phyloP scores from a whole-genome alignment of 2,329 filamentous ascomycete genomes.

The Fusarium anguioides region DNA sequence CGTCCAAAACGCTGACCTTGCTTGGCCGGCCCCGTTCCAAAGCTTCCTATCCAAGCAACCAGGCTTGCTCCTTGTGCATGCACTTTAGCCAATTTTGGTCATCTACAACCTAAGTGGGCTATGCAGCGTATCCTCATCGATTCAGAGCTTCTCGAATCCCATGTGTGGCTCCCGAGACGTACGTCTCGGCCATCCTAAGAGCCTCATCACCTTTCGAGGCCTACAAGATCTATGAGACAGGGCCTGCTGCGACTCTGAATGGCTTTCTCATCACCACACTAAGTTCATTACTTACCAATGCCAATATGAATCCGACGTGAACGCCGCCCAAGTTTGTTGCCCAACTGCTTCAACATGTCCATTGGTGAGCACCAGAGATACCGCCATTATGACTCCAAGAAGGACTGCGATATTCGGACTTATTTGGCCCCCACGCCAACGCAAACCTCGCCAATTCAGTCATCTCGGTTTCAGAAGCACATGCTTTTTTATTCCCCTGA shows the following conservation, averaged over 20 bases:
- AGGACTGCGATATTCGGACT: slow-evolving; percentile 31
- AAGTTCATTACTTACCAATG: slow-evolving; percentile 35
- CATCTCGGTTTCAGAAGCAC: slow-evolving; percentile 25
- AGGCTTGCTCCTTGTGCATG: slow-evolving; percentile 33
- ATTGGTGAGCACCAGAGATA: slow-evolving; percentile 41
- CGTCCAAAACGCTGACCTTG: slow-evolving; percentile 36
- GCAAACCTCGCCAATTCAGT: slow-evolving; percentile 26
- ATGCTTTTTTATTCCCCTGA: slow-evolving; percentile 26
- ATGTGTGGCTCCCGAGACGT: slow-evolving; percentile 32
- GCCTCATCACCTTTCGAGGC: slow-evolving; percentile 41
- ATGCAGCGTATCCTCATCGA: slow-evolving; percentile 24
- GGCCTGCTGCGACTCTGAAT: slow-evolving; percentile 30
- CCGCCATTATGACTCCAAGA: slow-evolving; percentile 45
- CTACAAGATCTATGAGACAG: slow-evolving; percentile 30
- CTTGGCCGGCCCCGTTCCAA: slow-evolving; percentile 34
- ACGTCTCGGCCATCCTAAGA: slow-evolving; percentile 31
- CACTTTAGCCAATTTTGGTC: slow-evolving; percentile 38
- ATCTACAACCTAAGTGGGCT: slow-evolving; percentile 35
- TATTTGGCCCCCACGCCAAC: slow-evolving; percentile 38
- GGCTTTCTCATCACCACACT: slow-evolving; percentile 36
- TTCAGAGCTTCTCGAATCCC: slow-evolving; percentile 38
- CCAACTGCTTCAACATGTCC: slow-evolving; percentile 36
- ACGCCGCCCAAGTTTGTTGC: slow-evolving; percentile 34
- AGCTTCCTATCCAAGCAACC: slow-evolving; percentile 35
- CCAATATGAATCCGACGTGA: slow-evolving; percentile 25